Conservation (phyloP, 345 rosid species). For the Xanthoceras sorbifolium region DNA sequence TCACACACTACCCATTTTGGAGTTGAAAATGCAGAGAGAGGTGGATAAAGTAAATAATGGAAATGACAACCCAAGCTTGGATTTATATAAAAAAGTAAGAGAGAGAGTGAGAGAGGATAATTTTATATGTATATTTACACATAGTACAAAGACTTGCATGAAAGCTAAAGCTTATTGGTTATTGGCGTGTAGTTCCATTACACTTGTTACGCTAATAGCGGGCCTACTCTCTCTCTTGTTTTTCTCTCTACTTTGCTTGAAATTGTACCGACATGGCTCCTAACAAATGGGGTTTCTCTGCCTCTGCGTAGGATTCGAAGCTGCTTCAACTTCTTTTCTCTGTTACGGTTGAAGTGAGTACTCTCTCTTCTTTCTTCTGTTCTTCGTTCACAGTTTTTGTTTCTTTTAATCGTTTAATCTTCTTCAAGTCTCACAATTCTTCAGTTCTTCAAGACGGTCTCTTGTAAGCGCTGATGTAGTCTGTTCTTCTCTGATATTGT, state of each 20-base stretch:
- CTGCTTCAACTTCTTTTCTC: conserved; percentile 23
- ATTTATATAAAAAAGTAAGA: not conserved
- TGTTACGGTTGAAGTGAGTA: conserved; percentile 29
- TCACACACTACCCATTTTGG: not conserved
- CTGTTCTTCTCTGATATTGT: not conserved
- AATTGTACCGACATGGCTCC: conserved; percentile 76
- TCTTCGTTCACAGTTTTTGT: not conserved
- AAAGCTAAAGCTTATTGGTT: conserved; percentile 63
- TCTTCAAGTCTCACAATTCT: not conserved
- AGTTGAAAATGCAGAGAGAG: not conserved
- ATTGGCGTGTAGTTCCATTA: conserved; percentile 45
- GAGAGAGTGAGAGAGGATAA: not conserved
- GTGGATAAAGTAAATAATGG: not conserved
- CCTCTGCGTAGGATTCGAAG: conserved; percentile 36
- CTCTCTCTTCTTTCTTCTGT: conserved; percentile 5
- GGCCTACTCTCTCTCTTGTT: conserved; percentile 16
- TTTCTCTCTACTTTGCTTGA: conserved; percentile 44
- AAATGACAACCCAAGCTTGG: conserved; percentile 17
- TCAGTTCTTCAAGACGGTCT: conserved; percentile 5
- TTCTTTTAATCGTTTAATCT: too few species aligned
- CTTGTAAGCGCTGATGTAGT: not conserved
- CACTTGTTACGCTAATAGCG: conserved; percentile 49
- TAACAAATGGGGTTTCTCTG: conserved; percentile 55
- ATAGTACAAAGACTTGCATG: conserved; percentile 44
- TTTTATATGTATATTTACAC: not conserved